phyloP scores from a whole-genome alignment of 83 land plant species.

The Isoetes engelmannii region DNA sequence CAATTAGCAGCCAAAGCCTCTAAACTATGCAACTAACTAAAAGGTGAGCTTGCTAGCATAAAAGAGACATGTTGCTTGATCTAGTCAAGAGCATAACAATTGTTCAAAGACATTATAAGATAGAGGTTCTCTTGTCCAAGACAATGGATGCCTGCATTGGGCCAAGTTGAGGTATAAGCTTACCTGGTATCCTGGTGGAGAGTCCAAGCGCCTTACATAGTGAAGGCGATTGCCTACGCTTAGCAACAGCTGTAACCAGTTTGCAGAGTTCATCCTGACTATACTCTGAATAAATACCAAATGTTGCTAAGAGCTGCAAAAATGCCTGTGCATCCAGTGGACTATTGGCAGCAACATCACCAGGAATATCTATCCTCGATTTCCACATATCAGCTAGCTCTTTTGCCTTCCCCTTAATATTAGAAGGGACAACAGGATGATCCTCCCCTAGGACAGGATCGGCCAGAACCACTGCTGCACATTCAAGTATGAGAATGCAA shows the following conservation, averaged over 20 bases:
- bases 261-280: slow-evolving; percentile 12
- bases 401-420: slow-evolving; percentile 5
- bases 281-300: slow-evolving; percentile 19
- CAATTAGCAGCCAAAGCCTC: too few relatives aligned
- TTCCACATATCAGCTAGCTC: not conserved
- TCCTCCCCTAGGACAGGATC: slow-evolving; percentile 1
- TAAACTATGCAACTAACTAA: too few relatives aligned
- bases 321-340: slow-evolving; percentile 17
- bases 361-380: not conserved
- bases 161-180: too few relatives aligned
- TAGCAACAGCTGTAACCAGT: not conserved
- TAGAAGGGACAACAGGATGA: not conserved
- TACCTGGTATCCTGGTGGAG: not conserved
- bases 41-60: too few relatives aligned
- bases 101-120: not conserved
- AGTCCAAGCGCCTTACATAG: slow-evolving; percentile 3
- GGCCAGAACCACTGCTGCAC: not conserved
- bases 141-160: too few relatives aligned
- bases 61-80: too few relatives aligned
- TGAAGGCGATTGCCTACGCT: slow-evolving; percentile 10
- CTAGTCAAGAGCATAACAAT: not conserved
- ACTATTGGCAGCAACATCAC: not conserved
- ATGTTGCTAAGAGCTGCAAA: slow-evolving; percentile 37
- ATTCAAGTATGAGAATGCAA: not conserved
- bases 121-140: too few relatives aligned